Percentiles rank a stretch among this genome's conserved stretches.
phyloP scores from a whole-genome alignment of 495 filamentous ascomycete species.

The Acidiella bohemica region DNA sequence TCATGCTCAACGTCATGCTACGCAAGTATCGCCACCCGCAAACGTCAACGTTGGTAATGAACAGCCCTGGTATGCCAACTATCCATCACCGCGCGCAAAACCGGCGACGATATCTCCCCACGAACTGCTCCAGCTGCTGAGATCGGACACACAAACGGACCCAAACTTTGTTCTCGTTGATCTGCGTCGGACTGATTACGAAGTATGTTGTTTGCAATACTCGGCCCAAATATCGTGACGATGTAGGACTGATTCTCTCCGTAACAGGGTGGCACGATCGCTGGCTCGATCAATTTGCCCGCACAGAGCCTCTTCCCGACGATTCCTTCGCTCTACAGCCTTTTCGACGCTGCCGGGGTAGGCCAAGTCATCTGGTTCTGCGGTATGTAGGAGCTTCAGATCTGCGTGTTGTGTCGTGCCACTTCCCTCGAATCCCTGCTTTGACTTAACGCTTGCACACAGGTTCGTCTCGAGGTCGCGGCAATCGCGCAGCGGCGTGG shows the following conservation, averaged over 20 bases:
- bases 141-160: constrained; percentile 27
- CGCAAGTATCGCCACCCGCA: background rate
- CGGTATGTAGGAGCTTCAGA: too few species aligned
- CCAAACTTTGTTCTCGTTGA: constrained; percentile 50
- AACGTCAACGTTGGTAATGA: background rate
- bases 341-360: constrained; percentile 40
- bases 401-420: too few species aligned
- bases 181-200: constrained; percentile 47
- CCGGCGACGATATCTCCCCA: constrained; percentile 1
- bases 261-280: constrained; percentile 47
- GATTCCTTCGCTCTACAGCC: constrained; percentile 41
- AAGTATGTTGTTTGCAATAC: too few species aligned
- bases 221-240: background rate
- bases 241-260: background rate
- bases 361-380: constrained; percentile 53
- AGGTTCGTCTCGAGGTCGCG: constrained; percentile 51
- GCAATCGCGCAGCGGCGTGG: constrained; percentile 49
- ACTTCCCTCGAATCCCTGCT: too few species aligned
- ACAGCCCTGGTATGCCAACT: constrained; percentile 6
- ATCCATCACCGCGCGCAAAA: background rate
- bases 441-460: background rate
- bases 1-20: background rate
- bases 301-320: constrained; percentile 51
- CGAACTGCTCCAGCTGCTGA: constrained; percentile 7
- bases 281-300: constrained; percentile 55